phyloP scores from a whole-genome alignment of 352 stramenopile genomes.

The Blastocystis sp. region DNA sequence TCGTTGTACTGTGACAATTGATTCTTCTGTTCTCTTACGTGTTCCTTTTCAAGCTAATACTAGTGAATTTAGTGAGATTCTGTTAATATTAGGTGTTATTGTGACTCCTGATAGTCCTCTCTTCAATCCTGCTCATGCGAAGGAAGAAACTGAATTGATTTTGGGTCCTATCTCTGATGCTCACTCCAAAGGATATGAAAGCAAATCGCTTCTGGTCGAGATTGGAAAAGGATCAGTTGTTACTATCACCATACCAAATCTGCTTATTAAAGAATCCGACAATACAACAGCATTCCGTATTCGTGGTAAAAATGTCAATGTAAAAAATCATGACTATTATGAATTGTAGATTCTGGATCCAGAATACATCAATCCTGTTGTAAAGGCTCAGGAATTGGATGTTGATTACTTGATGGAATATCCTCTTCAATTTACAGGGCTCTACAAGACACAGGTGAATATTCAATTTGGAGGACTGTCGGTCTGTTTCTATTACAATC shows the following conservation, averaged over 20 bases:
- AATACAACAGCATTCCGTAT: constrained; percentile 29
- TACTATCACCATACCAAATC: constrained; percentile 31
- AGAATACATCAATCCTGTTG: constrained; percentile 8
- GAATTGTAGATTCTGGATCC: not conserved
- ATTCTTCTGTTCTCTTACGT: constrained; percentile 33
- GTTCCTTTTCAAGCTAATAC: constrained; percentile 47
- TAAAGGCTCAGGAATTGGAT: not conserved
- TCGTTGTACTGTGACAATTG: not conserved
- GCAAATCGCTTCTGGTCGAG: constrained; percentile 15
- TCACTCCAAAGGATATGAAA: constrained; percentile 6
- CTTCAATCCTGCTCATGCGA: not conserved
- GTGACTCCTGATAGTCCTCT: constrained; percentile 44
- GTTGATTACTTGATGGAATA: constrained; percentile 52
- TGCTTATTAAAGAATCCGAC: constrained; percentile 44
- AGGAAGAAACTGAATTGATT: not conserved
- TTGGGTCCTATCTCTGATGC: not conserved
- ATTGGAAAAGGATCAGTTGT: constrained; percentile 10
- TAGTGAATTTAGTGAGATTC: not conserved
- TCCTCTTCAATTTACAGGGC: constrained; percentile 11
- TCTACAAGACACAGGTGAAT: constrained; percentile 54
- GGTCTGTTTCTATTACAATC: constrained; percentile 28
- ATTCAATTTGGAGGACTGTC: not conserved
- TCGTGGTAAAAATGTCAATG: constrained; percentile 19
- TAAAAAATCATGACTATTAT: not conserved
- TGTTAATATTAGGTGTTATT: constrained; percentile 9